phyloP scores from a whole-genome alignment of 768 basidiomycete species.

The Hericium alpestre region DNA sequence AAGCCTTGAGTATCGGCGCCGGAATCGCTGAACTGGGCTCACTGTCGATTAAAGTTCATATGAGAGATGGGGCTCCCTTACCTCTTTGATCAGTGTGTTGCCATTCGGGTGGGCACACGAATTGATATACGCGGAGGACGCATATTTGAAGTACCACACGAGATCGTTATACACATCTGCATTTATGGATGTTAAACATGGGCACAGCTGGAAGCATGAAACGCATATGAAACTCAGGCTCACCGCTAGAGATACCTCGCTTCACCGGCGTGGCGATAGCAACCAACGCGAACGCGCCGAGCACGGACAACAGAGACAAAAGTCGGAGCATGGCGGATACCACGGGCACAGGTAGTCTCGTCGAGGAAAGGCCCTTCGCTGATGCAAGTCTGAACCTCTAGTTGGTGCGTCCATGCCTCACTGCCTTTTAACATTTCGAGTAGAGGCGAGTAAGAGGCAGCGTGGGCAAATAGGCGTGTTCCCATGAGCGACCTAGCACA shows the following conservation, averaged over 20 bases:
- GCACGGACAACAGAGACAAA: background rate
- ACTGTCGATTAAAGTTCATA: background rate
- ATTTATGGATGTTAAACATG: background rate
- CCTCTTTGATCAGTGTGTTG: background rate
- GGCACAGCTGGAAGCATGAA: too few species aligned
- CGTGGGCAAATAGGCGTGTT: too few species aligned
- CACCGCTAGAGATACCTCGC: background rate
- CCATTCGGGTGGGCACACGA: conserved; percentile 3
- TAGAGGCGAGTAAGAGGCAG: too few species aligned
- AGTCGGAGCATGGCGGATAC: too few species aligned
- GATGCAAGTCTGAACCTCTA: too few species aligned
- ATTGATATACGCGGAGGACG: conserved; percentile 1
- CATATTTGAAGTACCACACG: conserved; percentile 5
- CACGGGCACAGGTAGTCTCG: too few species aligned
- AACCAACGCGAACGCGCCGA: background rate
- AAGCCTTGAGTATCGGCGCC: conserved; percentile 25
- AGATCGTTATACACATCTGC: conserved; percentile 2
- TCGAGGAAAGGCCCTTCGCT: too few species aligned
- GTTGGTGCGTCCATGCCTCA: too few species aligned
- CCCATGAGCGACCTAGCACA: too few species aligned
- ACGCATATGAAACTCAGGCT: too few species aligned
- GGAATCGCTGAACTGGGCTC: background rate
- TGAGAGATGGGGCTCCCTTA: background rate
- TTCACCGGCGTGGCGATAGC: background rate
- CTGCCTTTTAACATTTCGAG: too few species aligned